A percentile compares a stretch with the other conserved stretches of the same genome.
These are phyloP conservation scores for Acer campestre DNA, from an alignment of 345 rosid genomes.

Conservation along the genomic window DNA sequence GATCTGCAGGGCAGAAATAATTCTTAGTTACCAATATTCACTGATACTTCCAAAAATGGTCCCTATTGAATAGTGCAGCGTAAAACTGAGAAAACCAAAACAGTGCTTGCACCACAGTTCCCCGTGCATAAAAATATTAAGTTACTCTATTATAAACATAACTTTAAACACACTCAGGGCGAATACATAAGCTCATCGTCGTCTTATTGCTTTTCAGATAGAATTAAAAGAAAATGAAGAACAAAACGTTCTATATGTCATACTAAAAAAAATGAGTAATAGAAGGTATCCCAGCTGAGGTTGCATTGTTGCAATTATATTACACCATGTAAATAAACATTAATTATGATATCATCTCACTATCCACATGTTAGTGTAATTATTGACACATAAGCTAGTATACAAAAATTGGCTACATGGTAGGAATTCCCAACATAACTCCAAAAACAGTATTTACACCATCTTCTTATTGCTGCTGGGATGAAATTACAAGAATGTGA, in stretches of 20 bases:
- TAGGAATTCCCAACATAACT: not conserved
- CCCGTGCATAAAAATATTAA: not conserved
- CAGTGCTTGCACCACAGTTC: no score
- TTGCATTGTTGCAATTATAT: no score
- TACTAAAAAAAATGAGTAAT: no score
- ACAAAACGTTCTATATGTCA: no score
- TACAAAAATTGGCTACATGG: not conserved
- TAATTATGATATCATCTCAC: not conserved
- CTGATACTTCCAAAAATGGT: not conserved
- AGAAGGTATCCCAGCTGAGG: no score
- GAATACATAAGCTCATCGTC: not conserved
- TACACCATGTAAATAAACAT: not conserved
- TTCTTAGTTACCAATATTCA: not conserved
- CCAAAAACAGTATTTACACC: not conserved
- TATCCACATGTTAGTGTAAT: not conserved
- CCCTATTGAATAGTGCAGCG: no score
- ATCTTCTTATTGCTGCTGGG: no score
- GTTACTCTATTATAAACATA: not conserved
- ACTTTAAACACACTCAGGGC: not conserved
- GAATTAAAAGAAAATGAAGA: no score
- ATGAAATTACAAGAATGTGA: no score
- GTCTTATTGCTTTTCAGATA: no score
- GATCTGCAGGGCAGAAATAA: conserved; percentile 50
- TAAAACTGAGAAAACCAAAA: not conserved
- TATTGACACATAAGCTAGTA: not conserved